Evolutionary conservation across 2,329 filamentous ascomycete genomes (phyloP).

Genomic region (Pseudonectria foliicola): DNA sequence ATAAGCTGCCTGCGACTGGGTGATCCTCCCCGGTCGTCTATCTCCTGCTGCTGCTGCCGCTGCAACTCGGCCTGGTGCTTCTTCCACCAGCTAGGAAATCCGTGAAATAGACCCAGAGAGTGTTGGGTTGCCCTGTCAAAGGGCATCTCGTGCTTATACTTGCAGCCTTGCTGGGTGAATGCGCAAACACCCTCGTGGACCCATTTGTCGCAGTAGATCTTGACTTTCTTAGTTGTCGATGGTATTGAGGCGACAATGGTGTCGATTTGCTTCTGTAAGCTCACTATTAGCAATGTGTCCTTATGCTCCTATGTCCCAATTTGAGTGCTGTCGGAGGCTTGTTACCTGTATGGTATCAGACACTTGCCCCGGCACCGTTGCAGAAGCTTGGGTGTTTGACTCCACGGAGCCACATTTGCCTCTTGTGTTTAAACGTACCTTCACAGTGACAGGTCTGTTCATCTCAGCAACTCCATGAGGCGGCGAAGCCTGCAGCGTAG

Average conservation of each 20-base stretch:
- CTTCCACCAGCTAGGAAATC: constrained; percentile 54
- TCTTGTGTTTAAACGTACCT: constrained; percentile 29
- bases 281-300: constrained; percentile 3
- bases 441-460: constrained; percentile 28
- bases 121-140: constrained; percentile 56
- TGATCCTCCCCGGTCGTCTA: not conserved
- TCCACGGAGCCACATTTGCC: constrained; percentile 9
- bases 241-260: constrained; percentile 25
- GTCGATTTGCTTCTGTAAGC: constrained; percentile 27
- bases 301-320: too few species aligned
- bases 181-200: constrained; percentile 78
- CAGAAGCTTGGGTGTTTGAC: constrained; percentile 23
- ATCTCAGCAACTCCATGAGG: constrained; percentile 32
- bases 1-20: not conserved
- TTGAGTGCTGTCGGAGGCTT: not conserved
- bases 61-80: constrained; percentile 43
- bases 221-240: constrained; percentile 41
- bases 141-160: constrained; percentile 89
- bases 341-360: constrained; percentile 30
- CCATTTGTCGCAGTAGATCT: constrained; percentile 86
- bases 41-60: constrained; percentile 11
- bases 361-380: constrained; percentile 9
- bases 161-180: constrained; percentile 79
- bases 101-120: constrained; percentile 63
- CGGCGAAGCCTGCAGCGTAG: constrained; percentile 31